Percentiles rank a stretch among this genome's conserved stretches.
Evolutionary conservation across 148 eudicot species (phyloP).

Genomic region (Persicaria maculosa): DNA sequence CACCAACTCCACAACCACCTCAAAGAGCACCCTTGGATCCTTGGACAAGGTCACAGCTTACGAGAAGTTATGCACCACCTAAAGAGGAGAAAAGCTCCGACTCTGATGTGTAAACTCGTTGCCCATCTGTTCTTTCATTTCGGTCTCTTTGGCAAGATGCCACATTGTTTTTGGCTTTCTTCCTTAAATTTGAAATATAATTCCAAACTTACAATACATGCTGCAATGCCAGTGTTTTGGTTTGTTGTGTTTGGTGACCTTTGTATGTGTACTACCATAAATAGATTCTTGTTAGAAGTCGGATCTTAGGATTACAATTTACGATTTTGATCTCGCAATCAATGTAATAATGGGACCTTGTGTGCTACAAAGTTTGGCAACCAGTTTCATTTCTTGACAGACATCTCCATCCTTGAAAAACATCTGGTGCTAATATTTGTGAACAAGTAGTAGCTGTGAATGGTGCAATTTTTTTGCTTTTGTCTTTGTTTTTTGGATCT

Average conservation of each 20-base stretch:
- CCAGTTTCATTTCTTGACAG: too few relatives aligned
- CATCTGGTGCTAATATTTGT: too few relatives aligned
- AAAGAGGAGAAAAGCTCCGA: conserved; percentile 69
- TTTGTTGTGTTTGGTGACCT: not conserved
- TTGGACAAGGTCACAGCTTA: conserved; percentile 79
- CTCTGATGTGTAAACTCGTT: conserved; percentile 23
- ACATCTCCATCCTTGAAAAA: too few relatives aligned
- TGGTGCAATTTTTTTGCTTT: too few relatives aligned
- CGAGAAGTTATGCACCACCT: conserved; percentile 71
- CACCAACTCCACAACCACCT: conserved; percentile 67
- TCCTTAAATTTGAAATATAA: not conserved
- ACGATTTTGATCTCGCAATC: not conserved
- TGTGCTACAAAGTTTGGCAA: not conserved
- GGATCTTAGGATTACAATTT: not conserved
- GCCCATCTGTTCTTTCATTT: not conserved
- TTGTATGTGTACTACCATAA: not conserved
- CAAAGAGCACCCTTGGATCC: conserved; percentile 82
- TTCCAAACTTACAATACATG: not conserved
- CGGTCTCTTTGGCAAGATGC: not conserved
- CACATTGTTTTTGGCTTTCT: not conserved
- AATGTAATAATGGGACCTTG: not conserved
- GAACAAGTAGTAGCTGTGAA: too few relatives aligned
- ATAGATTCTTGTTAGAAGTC: not conserved
- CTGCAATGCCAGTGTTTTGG: not conserved
- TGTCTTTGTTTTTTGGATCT: too few relatives aligned